phyloP scores from a whole-genome alignment of 768 basidiomycete genomes.

The Pisolithus tinctorius region DNA sequence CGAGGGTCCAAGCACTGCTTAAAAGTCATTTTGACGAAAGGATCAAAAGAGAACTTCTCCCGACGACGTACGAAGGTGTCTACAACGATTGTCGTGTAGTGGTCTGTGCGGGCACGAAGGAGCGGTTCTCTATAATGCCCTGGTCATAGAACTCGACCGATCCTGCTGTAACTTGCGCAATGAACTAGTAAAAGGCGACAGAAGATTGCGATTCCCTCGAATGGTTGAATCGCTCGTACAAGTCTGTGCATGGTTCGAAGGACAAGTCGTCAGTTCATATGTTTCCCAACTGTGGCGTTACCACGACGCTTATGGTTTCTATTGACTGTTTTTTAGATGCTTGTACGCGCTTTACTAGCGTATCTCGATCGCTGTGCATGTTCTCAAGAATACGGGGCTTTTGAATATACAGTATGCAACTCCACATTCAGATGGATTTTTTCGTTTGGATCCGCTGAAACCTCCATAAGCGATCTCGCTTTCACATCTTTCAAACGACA shows the following conservation, averaged over 20 bases:
- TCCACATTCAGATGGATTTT: constrained; percentile 1
- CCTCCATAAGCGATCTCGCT: constrained; percentile 46
- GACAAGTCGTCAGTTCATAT: constrained; percentile 46
- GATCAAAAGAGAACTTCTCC: constrained; percentile 28
- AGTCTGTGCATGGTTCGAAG: constrained; percentile 57
- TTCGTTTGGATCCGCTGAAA: not conserved
- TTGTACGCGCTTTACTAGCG: constrained; percentile 58
- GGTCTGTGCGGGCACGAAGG: constrained; percentile 46
- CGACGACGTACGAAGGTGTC: constrained; percentile 49
- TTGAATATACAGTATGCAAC: constrained; percentile 39
- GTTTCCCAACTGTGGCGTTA: too few relatives aligned
- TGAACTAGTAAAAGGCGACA: constrained; percentile 26
- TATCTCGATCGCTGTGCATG: constrained; percentile 68
- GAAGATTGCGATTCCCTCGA: constrained; percentile 25
- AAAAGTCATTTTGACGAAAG: constrained; percentile 34
- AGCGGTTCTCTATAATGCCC: constrained; percentile 48
- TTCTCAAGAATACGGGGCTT: constrained; percentile 34
- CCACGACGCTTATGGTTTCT: too few relatives aligned
- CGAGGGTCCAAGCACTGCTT: constrained; percentile 32
- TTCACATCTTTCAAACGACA: constrained; percentile 43
- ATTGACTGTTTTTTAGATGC: constrained; percentile 30
- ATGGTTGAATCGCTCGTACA: constrained; percentile 55
- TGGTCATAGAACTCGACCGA: constrained; percentile 57
- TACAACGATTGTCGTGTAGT: constrained; percentile 51
- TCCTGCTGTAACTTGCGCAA: constrained; percentile 37